Percentiles rank a stretch among this genome's conserved stretches.
phyloP scores from a whole-genome alignment of 352 stramenopile species.

The Pythium periplocum region DNA sequence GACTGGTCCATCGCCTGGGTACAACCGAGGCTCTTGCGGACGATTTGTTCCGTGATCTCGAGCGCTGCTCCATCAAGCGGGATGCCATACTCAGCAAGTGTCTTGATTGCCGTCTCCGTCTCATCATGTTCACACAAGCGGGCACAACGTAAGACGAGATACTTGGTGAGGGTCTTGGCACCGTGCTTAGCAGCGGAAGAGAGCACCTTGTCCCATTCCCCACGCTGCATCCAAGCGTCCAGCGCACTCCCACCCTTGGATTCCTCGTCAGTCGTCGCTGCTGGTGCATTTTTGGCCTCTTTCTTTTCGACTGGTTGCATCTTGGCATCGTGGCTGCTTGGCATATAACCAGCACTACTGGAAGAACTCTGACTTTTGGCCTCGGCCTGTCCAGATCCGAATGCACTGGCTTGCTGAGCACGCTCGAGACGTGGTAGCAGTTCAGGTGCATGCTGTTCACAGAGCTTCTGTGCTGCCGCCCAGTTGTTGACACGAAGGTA shows the following conservation, averaged over 20 bases:
- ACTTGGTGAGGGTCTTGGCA: slow-evolving; percentile 74
- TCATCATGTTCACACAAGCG: slow-evolving; percentile 74
- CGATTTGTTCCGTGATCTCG: slow-evolving; percentile 48
- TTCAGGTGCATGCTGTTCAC: slow-evolving; percentile 73
- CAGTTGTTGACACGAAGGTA: slow-evolving; percentile 81
- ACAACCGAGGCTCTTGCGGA: slow-evolving; percentile 48
- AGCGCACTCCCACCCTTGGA: slow-evolving; percentile 57
- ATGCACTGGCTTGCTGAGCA: slow-evolving; percentile 77
- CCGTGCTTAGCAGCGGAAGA: slow-evolving; percentile 79
- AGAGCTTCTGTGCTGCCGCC: slow-evolving; percentile 65
- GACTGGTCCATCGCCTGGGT: slow-evolving; percentile 35
- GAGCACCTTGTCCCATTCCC: slow-evolving; percentile 92
- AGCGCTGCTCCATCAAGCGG: slow-evolving; percentile 53
- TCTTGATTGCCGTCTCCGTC: slow-evolving; percentile 68
- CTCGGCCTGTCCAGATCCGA: slow-evolving; percentile 48
- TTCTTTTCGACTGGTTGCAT: slow-evolving; percentile 40
- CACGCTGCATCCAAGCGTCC: slow-evolving; percentile 89
- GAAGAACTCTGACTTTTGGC: slow-evolving; percentile 25
- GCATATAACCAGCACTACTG: slow-evolving; percentile 37
- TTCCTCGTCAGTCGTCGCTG: slow-evolving; percentile 32
- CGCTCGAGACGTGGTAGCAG: slow-evolving; percentile 74
- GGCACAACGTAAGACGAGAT: slow-evolving; percentile 71
- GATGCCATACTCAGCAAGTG: slow-evolving; percentile 72
- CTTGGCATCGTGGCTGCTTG: slow-evolving; percentile 43
- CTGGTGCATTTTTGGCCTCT: slow-evolving; percentile 36